Evolutionary conservation across 2,329 filamentous ascomycete genomes (phyloP), one percentile per base, ranked within the genome.

Genomic region (Hypoxylon sp.): DNA sequence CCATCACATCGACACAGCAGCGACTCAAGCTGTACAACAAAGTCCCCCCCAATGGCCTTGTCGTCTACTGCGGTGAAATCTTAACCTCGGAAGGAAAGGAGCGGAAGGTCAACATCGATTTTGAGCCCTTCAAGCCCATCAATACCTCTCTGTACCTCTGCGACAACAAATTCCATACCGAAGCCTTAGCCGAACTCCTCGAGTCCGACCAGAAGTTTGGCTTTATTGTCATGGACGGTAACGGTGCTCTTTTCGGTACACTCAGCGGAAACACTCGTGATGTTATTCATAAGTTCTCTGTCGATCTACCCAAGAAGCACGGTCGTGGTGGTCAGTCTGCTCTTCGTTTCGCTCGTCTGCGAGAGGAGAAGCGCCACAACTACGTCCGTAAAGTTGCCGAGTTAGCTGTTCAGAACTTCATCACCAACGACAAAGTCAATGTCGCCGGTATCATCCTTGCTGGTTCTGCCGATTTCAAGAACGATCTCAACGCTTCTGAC

Each of bases 51-150:
- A 99, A 99, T 83, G 96, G 96, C 67, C 86, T 99, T 74, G 96
- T 99, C 73, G 92, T 99, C 75, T 99, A 99, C 88, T 99, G 96
- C 82, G 96, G 96, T 91, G 96, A 99, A 98, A 98, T 99, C 81
- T 91, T 99, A 86, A 99, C 96, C 62, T 91, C 91, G 31, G 96
- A 99, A 86, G 96, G 96, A 83, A 99, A 99, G 84, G 96, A 99
- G 85, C 89, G 96, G 79, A 99, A 98, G 87, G 97, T 99, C 86
- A 99, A 99, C 84, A 99, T 99, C 81, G 97, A 99, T 80, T 99
- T 99, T 81, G 96, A 99, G 84, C 96, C 96, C 32, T 99, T 99
- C 88, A 99, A 99, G 88, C 96, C 96, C 68, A 99, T 99, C 89
- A 99, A 99, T 84, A 99, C 96, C 37, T 99, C 97, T 48, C 89